These are phyloP conservation scores for Colletotrichum lindemuthianum DNA, from an alignment of 2,329 filamentous ascomycete genomes.

Conservation along the genomic window DNA sequence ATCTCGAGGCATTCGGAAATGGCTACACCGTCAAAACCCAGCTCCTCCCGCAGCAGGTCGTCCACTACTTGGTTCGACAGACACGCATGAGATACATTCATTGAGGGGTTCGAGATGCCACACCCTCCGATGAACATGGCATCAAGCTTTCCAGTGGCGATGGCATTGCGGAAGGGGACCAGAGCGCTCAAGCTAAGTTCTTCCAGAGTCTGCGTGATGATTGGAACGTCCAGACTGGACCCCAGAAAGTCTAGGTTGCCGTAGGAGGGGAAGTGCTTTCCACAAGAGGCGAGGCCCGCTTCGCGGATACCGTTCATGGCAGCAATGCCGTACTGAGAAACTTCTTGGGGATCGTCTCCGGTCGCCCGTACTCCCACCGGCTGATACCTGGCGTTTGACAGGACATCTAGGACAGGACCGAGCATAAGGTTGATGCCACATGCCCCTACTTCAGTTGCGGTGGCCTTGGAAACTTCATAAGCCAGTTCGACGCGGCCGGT, in stretches of 20 bases:
- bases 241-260: constrained; percentile 94
- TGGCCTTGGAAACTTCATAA: constrained; percentile 91
- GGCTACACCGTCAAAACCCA: constrained; percentile 90
- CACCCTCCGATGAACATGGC: constrained; percentile 97
- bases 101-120: constrained; percentile 88
- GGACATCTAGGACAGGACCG: constrained; percentile 90
- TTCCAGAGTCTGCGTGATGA: constrained; percentile 94
- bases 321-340: constrained; percentile 90
- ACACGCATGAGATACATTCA: constrained; percentile 96
- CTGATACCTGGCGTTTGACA: constrained; percentile 92
- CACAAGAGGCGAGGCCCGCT: constrained; percentile 87
- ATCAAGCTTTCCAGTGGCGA: constrained; percentile 82
- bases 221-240: constrained; percentile 90
- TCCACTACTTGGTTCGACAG: constrained; percentile 93
- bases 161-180: constrained; percentile 91
- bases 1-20: constrained; percentile 97
- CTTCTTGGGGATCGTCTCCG: constrained; percentile 94
- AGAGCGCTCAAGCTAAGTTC: constrained; percentile 92
- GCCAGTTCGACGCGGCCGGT: constrained; percentile 86
- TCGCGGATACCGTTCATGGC: constrained; percentile 94
- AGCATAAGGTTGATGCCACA: constrained; percentile 97
- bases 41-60: constrained; percentile 85
- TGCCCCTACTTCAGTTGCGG: constrained; percentile 89
- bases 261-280: constrained; percentile 97
- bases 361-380: constrained; percentile 89